phyloP scores from a whole-genome alignment of 2,329 filamentous ascomycete genomes.

The Achaetomium macrosporum region DNA sequence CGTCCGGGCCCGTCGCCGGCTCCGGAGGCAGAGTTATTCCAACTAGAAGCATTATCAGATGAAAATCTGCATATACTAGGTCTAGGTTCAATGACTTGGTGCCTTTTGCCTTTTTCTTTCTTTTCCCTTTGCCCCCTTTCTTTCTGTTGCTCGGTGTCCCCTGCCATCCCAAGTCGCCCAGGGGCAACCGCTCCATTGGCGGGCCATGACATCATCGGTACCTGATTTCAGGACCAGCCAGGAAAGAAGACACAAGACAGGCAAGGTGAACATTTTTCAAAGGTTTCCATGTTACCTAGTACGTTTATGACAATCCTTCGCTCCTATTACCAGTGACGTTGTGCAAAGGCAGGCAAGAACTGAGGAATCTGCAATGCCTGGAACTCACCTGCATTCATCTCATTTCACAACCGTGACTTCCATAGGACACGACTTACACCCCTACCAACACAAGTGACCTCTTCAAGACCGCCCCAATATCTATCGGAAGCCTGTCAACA shows the following conservation, averaged over 20 bases:
- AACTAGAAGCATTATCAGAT: too few relatives aligned
- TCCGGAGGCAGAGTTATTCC: too few relatives aligned
- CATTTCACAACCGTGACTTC: not conserved
- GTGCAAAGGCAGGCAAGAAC: not conserved
- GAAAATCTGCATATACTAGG: too few relatives aligned
- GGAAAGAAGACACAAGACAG: not conserved
- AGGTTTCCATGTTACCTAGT: not conserved
- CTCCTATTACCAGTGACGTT: too few relatives aligned
- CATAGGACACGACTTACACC: not conserved
- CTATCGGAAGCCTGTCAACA: not conserved
- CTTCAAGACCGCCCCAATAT: too few relatives aligned
- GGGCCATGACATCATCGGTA: conserved; percentile 7
- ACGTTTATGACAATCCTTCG: not conserved
- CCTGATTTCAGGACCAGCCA: not conserved
- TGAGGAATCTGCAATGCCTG: not conserved
- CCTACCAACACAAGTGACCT: too few relatives aligned
- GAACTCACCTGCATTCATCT: not conserved
- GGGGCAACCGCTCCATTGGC: not conserved
- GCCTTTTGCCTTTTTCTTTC: too few relatives aligned
- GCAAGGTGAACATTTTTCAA: not conserved
- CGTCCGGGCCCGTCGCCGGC: too few relatives aligned
- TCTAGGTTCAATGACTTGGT: too few relatives aligned
- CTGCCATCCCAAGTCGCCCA: not conserved
- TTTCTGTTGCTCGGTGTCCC: too few relatives aligned
- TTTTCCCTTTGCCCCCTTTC: too few relatives aligned